A percentile compares a stretch with the other conserved stretches of the same genome.
Evolutionary conservation across 148 eudicot species (phyloP).

Genomic region (Amaranthus palmeri): DNA sequence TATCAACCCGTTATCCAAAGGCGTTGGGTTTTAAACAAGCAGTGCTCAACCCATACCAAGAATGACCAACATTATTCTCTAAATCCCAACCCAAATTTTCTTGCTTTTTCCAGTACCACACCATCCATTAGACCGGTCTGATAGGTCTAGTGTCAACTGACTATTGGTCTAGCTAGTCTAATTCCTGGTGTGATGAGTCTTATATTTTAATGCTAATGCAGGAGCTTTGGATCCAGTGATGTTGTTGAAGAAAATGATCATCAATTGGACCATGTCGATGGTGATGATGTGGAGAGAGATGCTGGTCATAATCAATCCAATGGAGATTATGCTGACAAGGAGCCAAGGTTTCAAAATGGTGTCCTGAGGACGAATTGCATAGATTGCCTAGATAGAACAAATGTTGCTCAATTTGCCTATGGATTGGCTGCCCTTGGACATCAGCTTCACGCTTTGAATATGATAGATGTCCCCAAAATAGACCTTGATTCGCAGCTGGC

Average conservation of each 20-base stretch:
- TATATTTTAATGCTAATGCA: constrained; percentile 31
- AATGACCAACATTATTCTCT: no score
- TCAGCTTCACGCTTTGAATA: constrained; percentile 64
- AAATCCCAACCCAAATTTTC: no score
- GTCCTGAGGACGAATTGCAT: constrained; percentile 92
- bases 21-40: no score
- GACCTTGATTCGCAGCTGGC: constrained; percentile 75
- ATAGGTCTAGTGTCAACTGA: background rate
- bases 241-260: constrained; percentile 21
- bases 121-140: no score
- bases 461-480: constrained; percentile 48
- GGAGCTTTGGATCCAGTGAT: constrained; percentile 30
- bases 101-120: no score
- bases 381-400: constrained; percentile 89
- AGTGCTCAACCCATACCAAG: no score
- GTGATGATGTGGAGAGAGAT: constrained; percentile 27
- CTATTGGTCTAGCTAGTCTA: background rate
- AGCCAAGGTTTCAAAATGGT: constrained; percentile 62
- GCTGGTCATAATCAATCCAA: constrained; percentile 25
- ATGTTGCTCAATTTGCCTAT: constrained; percentile 92
- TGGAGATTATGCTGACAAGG: constrained; percentile 35
- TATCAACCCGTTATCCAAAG: no score
- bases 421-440: constrained; percentile 82
- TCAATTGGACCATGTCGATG: constrained; percentile 31
- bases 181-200: background rate